These are phyloP conservation scores for Barbarea vulgaris DNA, from an alignment of 345 rosid species.

Conservation along the genomic window DNA sequence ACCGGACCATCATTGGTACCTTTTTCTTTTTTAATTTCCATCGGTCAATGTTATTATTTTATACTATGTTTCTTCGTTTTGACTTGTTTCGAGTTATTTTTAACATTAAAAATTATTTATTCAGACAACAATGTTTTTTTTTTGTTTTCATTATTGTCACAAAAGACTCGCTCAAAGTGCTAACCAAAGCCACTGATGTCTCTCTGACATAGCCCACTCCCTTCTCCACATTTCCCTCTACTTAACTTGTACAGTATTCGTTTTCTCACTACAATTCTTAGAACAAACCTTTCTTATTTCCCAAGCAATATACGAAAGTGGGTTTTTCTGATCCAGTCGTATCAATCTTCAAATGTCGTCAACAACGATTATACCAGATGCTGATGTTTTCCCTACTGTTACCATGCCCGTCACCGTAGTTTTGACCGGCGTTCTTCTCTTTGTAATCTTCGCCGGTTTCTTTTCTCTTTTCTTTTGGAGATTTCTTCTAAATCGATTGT, in stretches of 20 bases:
- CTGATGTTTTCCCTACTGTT: conserved; percentile 13
- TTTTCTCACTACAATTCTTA: conserved; percentile 8
- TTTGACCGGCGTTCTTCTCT: conserved; percentile 53
- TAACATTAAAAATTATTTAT: not conserved
- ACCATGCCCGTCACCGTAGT: conserved; percentile 53
- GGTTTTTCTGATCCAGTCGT: conserved; percentile 7
- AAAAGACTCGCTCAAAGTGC: conserved; percentile 39
- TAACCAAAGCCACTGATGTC: conserved; percentile 29
- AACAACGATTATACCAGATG: conserved; percentile 14
- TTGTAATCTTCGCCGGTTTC: conserved; percentile 60
- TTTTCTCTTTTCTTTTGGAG: conserved; percentile 61
- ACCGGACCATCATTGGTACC: not conserved
- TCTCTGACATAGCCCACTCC: conserved; percentile 19
- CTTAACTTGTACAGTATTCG: not conserved
- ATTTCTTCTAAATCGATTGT: conserved; percentile 56
- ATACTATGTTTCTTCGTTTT: not conserved
- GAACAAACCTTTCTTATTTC: conserved; percentile 27
- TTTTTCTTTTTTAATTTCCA: not conserved
- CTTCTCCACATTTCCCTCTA: conserved; percentile 27
- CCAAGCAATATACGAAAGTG: conserved; percentile 2
- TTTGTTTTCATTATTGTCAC: not conserved
- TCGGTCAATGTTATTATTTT: not conserved
- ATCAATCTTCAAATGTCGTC: conserved; percentile 33
- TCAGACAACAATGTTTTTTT: not conserved
- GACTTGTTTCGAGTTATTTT: not conserved